Conservation (phyloP, 2,329 filamentous ascomycete genomes). For the Neonectria coccinea region DNA sequence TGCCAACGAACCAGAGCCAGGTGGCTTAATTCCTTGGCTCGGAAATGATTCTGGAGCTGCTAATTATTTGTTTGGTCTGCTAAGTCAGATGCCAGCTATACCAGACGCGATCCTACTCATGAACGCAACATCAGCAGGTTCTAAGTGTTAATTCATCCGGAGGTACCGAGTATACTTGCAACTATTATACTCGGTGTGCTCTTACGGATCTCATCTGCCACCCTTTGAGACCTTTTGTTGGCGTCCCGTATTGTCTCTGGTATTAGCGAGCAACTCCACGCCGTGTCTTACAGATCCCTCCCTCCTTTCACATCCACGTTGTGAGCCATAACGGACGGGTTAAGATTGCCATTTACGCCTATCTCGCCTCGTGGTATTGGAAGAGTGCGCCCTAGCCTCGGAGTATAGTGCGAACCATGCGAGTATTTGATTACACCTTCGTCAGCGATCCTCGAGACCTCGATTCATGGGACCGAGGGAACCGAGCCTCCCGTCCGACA, state of each 20-base stretch:
- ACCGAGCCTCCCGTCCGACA: slow-evolving; percentile 24
- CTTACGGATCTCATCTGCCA: slow-evolving; percentile 5
- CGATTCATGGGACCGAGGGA: slow-evolving; percentile 24
- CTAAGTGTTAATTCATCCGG: slow-evolving; percentile 9
- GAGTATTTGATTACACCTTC: slow-evolving; percentile 38
- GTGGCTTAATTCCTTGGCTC: slow-evolving; percentile 19
- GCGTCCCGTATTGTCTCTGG: slow-evolving; percentile 30
- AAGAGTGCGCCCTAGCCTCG: slow-evolving; percentile 30
- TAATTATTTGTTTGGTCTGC: background rate
- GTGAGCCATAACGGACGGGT: slow-evolving; percentile 33
- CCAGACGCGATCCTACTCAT: slow-evolving; percentile 16
- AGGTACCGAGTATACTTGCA: slow-evolving; percentile 2
- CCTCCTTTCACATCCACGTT: slow-evolving; percentile 28
- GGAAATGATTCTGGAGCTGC: slow-evolving; percentile 20
- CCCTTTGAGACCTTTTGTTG: slow-evolving; percentile 20
- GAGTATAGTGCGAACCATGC: slow-evolving; percentile 22
- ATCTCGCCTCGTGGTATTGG: slow-evolving; percentile 20
- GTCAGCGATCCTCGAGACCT: slow-evolving; percentile 17
- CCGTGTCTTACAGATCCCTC: slow-evolving; percentile 33
- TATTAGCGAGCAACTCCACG: slow-evolving; percentile 36
- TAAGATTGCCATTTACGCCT: slow-evolving; percentile 34
- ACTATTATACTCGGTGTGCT: slow-evolving; percentile 1
- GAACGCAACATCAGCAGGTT: slow-evolving; percentile 11
- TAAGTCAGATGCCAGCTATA: slow-evolving; percentile 11
- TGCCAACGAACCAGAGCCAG: slow-evolving; percentile 8